A percentile compares a stretch with the other conserved stretches of the same genome.
These are phyloP conservation scores for Pseudofabraea citricarpa DNA, from an alignment of 2,329 filamentous ascomycete genomes.

Conservation along the genomic window DNA sequence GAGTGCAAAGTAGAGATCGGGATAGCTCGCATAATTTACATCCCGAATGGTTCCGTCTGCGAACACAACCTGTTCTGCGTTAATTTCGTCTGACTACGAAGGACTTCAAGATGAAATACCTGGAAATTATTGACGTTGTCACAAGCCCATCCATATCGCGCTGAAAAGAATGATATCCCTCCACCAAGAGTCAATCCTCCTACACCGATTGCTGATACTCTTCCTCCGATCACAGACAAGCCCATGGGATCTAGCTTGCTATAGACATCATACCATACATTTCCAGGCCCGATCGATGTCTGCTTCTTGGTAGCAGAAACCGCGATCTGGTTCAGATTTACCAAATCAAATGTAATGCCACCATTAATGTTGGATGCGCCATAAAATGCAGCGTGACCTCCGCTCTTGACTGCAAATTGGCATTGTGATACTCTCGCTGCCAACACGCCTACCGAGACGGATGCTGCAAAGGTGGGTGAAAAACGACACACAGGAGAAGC, in stretches of 20 bases:
- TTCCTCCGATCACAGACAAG: conserved; percentile 12
- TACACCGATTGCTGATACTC: conserved; percentile 13
- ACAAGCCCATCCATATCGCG: conserved; percentile 12
- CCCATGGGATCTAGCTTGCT: conserved; percentile 8
- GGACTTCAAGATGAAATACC: background rate
- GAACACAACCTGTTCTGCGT: conserved; percentile 24
- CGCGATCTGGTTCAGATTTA: conserved; percentile 6
- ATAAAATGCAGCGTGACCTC: conserved; percentile 27
- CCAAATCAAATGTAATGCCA: conserved; percentile 14
- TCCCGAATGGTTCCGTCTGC: conserved; percentile 24
- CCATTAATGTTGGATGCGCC: conserved; percentile 12
- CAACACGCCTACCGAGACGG: conserved; percentile 6
- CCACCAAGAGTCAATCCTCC: conserved; percentile 11
- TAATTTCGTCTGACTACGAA: background rate
- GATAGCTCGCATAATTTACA: conserved; percentile 33
- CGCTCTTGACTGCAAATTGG: conserved; percentile 32
- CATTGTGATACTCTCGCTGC: conserved; percentile 4
- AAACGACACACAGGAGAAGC: conserved; percentile 9
- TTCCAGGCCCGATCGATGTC: conserved; percentile 12
- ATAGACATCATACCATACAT: conserved; percentile 16
- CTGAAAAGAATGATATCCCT: conserved; percentile 11
- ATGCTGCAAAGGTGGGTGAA: conserved; percentile 3
- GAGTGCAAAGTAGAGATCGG: conserved; percentile 47
- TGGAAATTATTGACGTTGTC: conserved; percentile 14
- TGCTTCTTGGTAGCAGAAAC: conserved; percentile 6